Percentiles rank a stretch among this genome's conserved stretches.
phyloP scores from a whole-genome alignment of 768 basidiomycete genomes.

The Kwoniella dejecticola region DNA sequence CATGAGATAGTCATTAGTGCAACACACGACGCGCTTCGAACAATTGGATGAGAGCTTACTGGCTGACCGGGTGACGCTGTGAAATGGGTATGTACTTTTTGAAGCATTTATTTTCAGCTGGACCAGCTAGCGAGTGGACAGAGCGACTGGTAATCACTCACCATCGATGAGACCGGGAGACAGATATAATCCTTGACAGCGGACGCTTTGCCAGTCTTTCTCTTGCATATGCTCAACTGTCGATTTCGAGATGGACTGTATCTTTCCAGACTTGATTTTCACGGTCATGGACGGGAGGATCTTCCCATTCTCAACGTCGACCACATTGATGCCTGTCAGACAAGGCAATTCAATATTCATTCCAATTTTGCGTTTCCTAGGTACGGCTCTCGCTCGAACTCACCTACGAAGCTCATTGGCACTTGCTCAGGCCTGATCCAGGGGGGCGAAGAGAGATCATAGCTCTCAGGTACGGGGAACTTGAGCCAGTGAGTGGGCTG shows the following conservation, averaged over 20 bases:
- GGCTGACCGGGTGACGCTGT: slow-evolving; percentile 24
- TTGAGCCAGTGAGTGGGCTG: slow-evolving; percentile 26
- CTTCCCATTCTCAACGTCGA: slow-evolving; percentile 32
- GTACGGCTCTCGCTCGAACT: too few species aligned
- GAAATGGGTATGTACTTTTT: slow-evolving; percentile 28
- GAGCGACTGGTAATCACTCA: slow-evolving; percentile 20
- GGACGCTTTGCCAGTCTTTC: slow-evolving; percentile 21
- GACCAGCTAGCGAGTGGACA: not conserved
- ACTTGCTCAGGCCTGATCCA: slow-evolving; percentile 35
- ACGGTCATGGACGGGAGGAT: slow-evolving; percentile 33
- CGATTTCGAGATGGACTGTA: slow-evolving; percentile 25
- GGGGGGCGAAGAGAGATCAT: slow-evolving; percentile 24
- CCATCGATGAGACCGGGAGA: slow-evolving; percentile 40
- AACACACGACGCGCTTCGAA: too few species aligned
- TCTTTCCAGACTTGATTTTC: slow-evolving; percentile 32
- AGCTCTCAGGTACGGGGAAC: slow-evolving; percentile 22
- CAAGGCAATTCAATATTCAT: not conserved
- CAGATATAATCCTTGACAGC: slow-evolving; percentile 28
- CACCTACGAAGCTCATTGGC: slow-evolving; percentile 36
- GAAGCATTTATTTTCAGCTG: not conserved
- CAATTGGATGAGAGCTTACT: slow-evolving; percentile 7
- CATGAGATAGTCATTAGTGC: too few species aligned
- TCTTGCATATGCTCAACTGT: slow-evolving; percentile 25
- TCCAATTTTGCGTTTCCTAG: not conserved
- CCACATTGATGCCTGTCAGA: slow-evolving; percentile 28